Evolutionary conservation across 2,329 filamentous ascomycete species (phyloP).

Genomic region (Fusarium sp.): DNA sequence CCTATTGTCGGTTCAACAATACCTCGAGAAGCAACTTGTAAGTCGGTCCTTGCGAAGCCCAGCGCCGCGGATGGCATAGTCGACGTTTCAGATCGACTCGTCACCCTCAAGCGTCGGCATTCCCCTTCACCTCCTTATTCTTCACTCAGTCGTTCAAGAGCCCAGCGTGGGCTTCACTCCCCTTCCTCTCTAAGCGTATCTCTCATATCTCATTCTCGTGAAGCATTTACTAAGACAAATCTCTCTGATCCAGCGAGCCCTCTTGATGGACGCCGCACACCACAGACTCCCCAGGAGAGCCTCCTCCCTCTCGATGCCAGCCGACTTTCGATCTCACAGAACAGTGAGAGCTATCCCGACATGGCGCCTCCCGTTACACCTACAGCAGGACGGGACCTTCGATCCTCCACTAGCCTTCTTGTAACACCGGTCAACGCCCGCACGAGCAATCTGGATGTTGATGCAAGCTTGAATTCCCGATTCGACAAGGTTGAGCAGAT

Average conservation of each 20-base stretch:
- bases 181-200: conserved; percentile 49
- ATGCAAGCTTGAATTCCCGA: conserved; percentile 76
- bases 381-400: conserved; percentile 68
- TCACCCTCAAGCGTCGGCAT: conserved; percentile 47
- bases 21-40: conserved; percentile 56
- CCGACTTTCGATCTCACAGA: conserved; percentile 81
- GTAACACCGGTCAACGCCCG: conserved; percentile 77
- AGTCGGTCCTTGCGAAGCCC: conserved; percentile 49
- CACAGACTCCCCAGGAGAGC: conserved; percentile 82
- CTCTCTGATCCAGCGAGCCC: conserved; percentile 69
- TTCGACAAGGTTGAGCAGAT: conserved; percentile 85
- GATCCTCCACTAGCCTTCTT: conserved; percentile 63
- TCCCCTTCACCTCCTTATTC: conserved; percentile 49
- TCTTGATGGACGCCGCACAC: conserved; percentile 69
- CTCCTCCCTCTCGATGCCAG: conserved; percentile 83
- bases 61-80: conserved; percentile 22
- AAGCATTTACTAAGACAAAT: conserved; percentile 62
- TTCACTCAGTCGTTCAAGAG: conserved; percentile 50
- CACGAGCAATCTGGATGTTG: conserved; percentile 75
- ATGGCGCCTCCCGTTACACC: conserved; percentile 79
- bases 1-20: conserved; percentile 53
- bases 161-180: conserved; percentile 45
- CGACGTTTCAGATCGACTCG: conserved; percentile 33
- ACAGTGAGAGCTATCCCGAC: conserved; percentile 51
- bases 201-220: conserved; percentile 44